Evolutionary conservation across 2,329 filamentous ascomycete species (phyloP), one percentile per base, ranked within the genome.

Genomic region (Aureobasidium sp.): DNA sequence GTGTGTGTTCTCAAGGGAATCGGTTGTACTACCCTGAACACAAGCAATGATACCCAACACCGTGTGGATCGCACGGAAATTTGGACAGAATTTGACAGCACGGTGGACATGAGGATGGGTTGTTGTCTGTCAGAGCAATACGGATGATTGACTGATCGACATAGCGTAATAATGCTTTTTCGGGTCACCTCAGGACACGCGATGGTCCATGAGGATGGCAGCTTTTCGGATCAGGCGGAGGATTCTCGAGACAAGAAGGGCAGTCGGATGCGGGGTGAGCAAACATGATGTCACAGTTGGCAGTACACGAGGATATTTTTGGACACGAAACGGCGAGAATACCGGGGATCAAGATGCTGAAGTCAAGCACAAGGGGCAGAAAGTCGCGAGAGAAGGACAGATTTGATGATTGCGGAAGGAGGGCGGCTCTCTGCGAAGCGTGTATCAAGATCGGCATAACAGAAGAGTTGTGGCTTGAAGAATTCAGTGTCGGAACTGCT

Each of bases 131-230:
- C 34, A 15, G 41, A 55, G 51, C 37, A 55, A 55, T 55, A 55
- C 37, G 51, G 37, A 26, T 55, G 51, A 55, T 55, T 55, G 36
- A 32, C 51, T 20, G 51, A 55, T 55, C 51, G 26, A 8, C 36
- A 55, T n/a, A 43, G 51, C 36, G 51, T 29, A 43, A 55, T 29
- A 13, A 29, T 43, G 51, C 37, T 39, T 39, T 37, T 20, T 39
- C 15, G 12, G 32, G 9, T 9, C 8, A 41, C 37, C 32, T 55
- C 51, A 24, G 51, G 8, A 43, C 51, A 43, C 36, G 51, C 24
- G 37, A 55, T 55, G 51, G 51, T 32, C 51, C 24, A 41, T 41
- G 24, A 8, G n/a, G 12, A n/a, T 41, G 51, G 51, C 34, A 29
- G 51, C 36, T 27, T 53, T 26, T 55, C 51, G 51, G 51, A 55